Percentiles rank a stretch among this genome's conserved stretches.
Conservation (phyloP, 129 eudicot species). For the Artemisia annua region DNA sequence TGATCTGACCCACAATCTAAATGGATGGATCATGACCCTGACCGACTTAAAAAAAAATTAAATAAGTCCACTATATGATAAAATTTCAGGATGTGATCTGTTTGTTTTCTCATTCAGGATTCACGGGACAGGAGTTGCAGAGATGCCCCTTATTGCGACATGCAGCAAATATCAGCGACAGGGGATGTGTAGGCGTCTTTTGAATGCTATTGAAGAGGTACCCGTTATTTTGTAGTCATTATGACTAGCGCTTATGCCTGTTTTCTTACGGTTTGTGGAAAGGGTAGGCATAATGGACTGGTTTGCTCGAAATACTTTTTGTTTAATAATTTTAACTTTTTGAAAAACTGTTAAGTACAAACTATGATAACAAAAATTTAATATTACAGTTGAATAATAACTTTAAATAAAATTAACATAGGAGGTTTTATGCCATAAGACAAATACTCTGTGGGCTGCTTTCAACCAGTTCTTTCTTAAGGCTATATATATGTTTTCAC, state of each 20-base stretch:
- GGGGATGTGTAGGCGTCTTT: conserved; percentile 94
- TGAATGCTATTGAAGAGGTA: conserved; percentile 85
- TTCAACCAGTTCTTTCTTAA: neutral
- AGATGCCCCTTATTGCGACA: conserved; percentile 93
- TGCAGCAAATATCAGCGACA: conserved; percentile 84
- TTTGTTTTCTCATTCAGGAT: conserved; percentile 48
- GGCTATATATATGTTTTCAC: neutral
- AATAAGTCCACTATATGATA: neutral
- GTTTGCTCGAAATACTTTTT: neutral
- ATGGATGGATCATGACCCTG: neutral
- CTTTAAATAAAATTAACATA: no score
- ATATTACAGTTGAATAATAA: no score
- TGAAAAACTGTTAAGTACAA: neutral
- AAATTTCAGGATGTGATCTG: neutral
- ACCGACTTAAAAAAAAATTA: neutral
- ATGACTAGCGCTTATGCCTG: neutral
- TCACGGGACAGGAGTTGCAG: conserved; percentile 83
- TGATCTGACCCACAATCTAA: neutral
- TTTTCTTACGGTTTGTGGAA: no score
- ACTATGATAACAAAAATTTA: neutral
- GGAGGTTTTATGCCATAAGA: no score
- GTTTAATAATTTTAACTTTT: neutral
- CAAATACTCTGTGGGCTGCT: neutral
- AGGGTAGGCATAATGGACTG: neutral
- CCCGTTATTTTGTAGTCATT: neutral